These are phyloP conservation scores for Lepidopterella palustris DNA, from an alignment of 495 filamentous ascomycete species.

Conservation along the genomic window DNA sequence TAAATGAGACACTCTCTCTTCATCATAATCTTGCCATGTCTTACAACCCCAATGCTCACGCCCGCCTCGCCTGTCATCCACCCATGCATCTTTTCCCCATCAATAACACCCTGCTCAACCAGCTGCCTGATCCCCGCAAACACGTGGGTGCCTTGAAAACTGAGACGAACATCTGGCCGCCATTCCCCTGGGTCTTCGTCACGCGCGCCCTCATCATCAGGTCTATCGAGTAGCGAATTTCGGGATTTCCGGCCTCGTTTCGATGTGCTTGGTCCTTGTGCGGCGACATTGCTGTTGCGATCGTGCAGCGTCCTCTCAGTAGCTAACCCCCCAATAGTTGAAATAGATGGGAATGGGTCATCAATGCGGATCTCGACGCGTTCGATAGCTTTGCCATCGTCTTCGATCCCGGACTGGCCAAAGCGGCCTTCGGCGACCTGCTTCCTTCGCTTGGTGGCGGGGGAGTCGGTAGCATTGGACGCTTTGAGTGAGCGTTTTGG, in stretches of 20 bases:
- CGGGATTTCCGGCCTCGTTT: background rate
- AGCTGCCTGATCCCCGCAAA: constrained; percentile 72
- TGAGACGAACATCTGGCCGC: constrained; percentile 54
- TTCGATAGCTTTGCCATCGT: constrained; percentile 55
- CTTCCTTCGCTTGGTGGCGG: constrained; percentile 39
- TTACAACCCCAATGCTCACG: constrained; percentile 63
- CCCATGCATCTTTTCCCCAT: constrained; percentile 71
- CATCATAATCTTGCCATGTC: constrained; percentile 46
- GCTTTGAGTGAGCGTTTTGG: constrained; percentile 17
- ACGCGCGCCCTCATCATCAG: constrained; percentile 16
- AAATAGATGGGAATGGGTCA: constrained; percentile 44
- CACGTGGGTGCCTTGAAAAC: constrained; percentile 70
- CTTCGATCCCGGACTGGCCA: constrained; percentile 42
- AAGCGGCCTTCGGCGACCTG: constrained; percentile 51
- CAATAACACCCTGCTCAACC: constrained; percentile 64
- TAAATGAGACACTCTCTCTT: no score
- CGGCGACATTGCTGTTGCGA: background rate
- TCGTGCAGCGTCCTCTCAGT: background rate
- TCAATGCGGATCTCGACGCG: constrained; percentile 53
- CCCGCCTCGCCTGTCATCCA: constrained; percentile 90
- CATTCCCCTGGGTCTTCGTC: constrained; percentile 30
- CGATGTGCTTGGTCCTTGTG: background rate
- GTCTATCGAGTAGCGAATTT: background rate
- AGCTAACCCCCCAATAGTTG: background rate
- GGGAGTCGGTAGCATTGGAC: constrained; percentile 34